Percentiles rank a stretch among this genome's conserved stretches.
These are phyloP conservation scores for Xylaria flabelliformis DNA, from an alignment of 495 filamentous ascomycete species.

Conservation along the genomic window DNA sequence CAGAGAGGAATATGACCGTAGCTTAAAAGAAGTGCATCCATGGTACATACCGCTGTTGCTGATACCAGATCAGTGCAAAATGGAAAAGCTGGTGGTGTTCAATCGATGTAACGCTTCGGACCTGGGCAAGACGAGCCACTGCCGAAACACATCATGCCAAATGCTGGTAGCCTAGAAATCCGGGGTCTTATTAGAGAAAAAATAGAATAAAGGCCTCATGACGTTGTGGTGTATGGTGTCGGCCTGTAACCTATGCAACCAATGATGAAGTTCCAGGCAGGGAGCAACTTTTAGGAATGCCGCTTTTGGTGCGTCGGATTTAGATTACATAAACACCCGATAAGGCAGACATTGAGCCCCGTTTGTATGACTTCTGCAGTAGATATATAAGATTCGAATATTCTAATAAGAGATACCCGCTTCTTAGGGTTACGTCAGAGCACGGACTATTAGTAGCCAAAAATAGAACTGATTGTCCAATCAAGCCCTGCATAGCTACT, in stretches of 20 bases:
- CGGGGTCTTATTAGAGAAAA: not conserved
- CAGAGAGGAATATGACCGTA: constrained; percentile 14
- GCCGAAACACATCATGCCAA: constrained; percentile 16
- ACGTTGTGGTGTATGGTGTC: constrained; percentile 9
- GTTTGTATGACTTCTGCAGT: not conserved
- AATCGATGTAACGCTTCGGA: constrained; percentile 4
- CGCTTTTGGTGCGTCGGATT: not conserved
- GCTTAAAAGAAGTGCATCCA: not conserved
- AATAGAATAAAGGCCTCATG: constrained; percentile 12
- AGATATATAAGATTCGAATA: not conserved
- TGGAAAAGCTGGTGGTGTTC: not conserved
- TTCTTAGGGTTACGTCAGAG: not conserved
- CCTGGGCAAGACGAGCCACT: not conserved
- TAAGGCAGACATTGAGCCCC: not conserved
- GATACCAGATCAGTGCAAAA: not conserved
- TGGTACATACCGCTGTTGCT: constrained; percentile 11
- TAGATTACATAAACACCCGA: not conserved
- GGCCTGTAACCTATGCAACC: not conserved
- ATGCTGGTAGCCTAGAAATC: not conserved
- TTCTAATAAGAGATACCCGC: not conserved
- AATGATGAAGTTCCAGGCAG: not conserved
- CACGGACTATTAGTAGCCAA: constrained; percentile 3
- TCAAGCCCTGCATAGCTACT: not conserved
- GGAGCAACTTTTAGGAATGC: not conserved
- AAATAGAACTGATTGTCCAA: constrained; percentile 5